Percentiles rank a stretch among this genome's conserved stretches.
Conservation (phyloP, 2,329 filamentous ascomycete species). For the Arthrobotrys musiformis region DNA sequence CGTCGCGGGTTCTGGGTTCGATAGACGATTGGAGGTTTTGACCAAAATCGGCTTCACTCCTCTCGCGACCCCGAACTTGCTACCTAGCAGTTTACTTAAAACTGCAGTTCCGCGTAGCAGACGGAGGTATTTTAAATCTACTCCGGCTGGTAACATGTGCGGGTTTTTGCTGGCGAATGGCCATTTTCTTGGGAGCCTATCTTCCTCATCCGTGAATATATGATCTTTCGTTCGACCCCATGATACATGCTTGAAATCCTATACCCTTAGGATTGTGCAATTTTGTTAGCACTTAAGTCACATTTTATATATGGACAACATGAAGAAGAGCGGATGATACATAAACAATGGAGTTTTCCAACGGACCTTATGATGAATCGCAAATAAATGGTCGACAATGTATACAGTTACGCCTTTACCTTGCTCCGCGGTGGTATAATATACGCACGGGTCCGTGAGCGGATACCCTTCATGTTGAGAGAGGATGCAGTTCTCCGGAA, state of each 20-base stretch:
- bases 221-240: conserved; percentile 2
- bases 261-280: not conserved
- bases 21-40: not conserved
- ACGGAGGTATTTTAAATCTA: not conserved
- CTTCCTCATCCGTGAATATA: not conserved
- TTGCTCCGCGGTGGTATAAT: not conserved
- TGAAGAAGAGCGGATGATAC: no score
- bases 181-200: not conserved
- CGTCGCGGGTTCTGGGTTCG: not conserved
- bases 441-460: not conserved
- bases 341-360: not conserved
- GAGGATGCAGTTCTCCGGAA: not conserved
- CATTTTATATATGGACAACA: not conserved
- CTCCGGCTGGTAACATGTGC: not conserved
- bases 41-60: not conserved
- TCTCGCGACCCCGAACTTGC: not conserved
- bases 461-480: not conserved
- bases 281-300: not conserved
- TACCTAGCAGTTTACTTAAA: not conserved
- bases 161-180: not conserved
- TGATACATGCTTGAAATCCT: conserved; percentile 4
- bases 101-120: not conserved
- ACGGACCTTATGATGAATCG: not conserved
- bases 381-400: not conserved
- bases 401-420: conserved; percentile 6